phyloP scores from a whole-genome alignment of 139 green algal species.

The Coelastrella sp. region DNA sequence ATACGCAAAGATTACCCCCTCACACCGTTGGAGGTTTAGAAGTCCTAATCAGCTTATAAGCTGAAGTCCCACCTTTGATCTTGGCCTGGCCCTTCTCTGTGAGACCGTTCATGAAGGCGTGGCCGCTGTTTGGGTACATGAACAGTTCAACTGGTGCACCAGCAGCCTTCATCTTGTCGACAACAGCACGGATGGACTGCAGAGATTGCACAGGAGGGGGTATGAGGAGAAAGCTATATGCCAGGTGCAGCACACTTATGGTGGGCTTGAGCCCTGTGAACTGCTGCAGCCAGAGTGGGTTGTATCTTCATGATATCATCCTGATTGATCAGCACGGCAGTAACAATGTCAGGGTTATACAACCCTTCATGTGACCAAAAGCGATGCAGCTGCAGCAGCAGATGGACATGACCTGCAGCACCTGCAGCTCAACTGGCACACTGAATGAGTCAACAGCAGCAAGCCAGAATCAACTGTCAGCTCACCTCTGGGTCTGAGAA shows the following conservation, averaged over 20 bases:
- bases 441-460: not conserved
- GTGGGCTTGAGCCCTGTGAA: too few species aligned
- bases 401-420: too few species aligned
- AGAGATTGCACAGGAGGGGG: not conserved
- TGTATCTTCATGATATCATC: too few species aligned
- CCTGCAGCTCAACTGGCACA: not conserved
- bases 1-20: too few species aligned
- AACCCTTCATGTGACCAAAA: too few species aligned
- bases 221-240: too few species aligned
- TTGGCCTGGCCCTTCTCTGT: slow-evolving; percentile 27
- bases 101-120: slow-evolving; percentile 74
- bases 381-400: not conserved
- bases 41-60: not conserved
- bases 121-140: slow-evolving; percentile 63
- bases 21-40: too few species aligned
- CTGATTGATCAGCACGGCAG: too few species aligned
- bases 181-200: slow-evolving; percentile 48
- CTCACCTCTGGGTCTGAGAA: slow-evolving; percentile 55
- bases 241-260: too few species aligned
- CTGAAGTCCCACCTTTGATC: slow-evolving; percentile 47
- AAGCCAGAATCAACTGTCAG: not conserved
- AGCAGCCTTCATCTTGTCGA: slow-evolving; percentile 62
- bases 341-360: too few species aligned
- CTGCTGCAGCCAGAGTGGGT: too few species aligned
- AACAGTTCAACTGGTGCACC: slow-evolving; percentile 61